Conservation (phyloP, 306 rosid species). For the Cotoneaster glaucophyllus region DNA sequence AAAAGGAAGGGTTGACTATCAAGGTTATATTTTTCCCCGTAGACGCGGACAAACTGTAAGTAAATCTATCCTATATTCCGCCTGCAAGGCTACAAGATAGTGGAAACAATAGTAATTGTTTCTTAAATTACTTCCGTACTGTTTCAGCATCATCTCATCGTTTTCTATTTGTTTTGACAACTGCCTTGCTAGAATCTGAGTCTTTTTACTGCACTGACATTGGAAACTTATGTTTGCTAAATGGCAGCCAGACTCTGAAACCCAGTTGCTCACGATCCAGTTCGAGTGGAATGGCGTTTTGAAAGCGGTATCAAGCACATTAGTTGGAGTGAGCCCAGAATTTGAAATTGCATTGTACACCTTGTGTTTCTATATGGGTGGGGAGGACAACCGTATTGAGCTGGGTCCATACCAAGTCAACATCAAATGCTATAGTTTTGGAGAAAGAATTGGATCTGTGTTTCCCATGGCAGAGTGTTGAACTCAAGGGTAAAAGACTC, state of each 20-base stretch:
- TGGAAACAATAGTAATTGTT: background rate
- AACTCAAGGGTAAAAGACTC: slow-evolving; percentile 9
- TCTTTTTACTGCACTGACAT: slow-evolving; percentile 8
- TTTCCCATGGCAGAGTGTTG: slow-evolving; percentile 72
- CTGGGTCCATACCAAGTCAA: slow-evolving; percentile 81
- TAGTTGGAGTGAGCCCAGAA: slow-evolving; percentile 97
- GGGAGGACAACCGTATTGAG: slow-evolving; percentile 71
- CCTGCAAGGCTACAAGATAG: background rate
- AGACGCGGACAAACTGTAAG: slow-evolving; percentile 71
- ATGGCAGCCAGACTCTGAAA: slow-evolving; percentile 90
- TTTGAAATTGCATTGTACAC: slow-evolving; percentile 88
- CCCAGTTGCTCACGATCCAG: slow-evolving; percentile 84
- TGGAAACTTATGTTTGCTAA: slow-evolving; percentile 6
- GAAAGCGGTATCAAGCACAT: slow-evolving; percentile 84
- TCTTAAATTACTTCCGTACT: too few relatives aligned
- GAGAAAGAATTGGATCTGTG: slow-evolving; percentile 66
- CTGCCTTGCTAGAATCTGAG: background rate
- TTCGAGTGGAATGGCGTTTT: slow-evolving; percentile 94
- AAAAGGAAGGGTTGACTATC: slow-evolving; percentile 83
- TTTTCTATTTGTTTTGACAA: background rate
- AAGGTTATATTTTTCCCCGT: slow-evolving; percentile 88
- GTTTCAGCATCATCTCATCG: background rate
- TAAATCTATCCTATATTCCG: slow-evolving; percentile 10
- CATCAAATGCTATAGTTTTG: slow-evolving; percentile 71
- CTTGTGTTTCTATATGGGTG: slow-evolving; percentile 68